phyloP scores from a whole-genome alignment of 2,329 filamentous ascomycete species.

The Scorias spongiosa region DNA sequence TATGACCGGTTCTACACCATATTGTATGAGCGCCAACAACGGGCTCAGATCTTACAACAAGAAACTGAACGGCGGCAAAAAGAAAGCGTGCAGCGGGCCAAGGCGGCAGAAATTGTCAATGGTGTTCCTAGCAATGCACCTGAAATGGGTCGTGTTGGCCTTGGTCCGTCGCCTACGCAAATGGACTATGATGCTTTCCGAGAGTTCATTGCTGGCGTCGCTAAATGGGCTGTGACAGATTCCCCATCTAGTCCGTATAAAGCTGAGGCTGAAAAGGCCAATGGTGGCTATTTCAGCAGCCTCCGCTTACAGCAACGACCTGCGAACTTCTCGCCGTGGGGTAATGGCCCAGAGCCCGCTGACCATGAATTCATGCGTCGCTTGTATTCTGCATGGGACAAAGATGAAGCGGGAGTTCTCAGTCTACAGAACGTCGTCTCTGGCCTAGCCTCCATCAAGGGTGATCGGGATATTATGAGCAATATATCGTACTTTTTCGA shows the following conservation, averaged over 20 bases:
- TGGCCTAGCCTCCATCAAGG: constrained; percentile 81
- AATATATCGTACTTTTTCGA: constrained; percentile 97
- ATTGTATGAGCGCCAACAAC: constrained; percentile 80
- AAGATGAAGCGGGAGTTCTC: constrained; percentile 58
- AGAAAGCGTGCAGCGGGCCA: constrained; percentile 46
- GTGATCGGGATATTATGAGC: constrained; percentile 89
- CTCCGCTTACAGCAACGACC: constrained; percentile 21
- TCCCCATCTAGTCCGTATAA: constrained; percentile 48
- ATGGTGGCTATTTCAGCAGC: constrained; percentile 42
- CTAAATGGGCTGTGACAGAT: constrained; percentile 88
- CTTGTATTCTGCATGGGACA: constrained; percentile 79
- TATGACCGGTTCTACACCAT: constrained; percentile 92
- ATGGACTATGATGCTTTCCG: constrained; percentile 98
- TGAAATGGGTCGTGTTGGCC: constrained; percentile 72
- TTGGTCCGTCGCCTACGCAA: constrained; percentile 75
- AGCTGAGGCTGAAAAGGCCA: constrained; percentile 35
- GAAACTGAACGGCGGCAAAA: constrained; percentile 43
- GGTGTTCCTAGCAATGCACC: constrained; percentile 35
- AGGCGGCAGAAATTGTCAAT: constrained; percentile 34
- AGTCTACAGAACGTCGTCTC: constrained; percentile 85
- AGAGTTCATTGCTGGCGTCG: constrained; percentile 73
- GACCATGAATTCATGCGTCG: constrained; percentile 90
- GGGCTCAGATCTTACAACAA: constrained; percentile 53
- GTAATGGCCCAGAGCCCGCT: constrained; percentile 53
- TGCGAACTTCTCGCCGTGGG: constrained; percentile 37